A percentile compares a stretch with the other conserved stretches of the same genome.
Conservation (phyloP, 768 basidiomycete genomes). For the Boletus rubroflammeus region DNA sequence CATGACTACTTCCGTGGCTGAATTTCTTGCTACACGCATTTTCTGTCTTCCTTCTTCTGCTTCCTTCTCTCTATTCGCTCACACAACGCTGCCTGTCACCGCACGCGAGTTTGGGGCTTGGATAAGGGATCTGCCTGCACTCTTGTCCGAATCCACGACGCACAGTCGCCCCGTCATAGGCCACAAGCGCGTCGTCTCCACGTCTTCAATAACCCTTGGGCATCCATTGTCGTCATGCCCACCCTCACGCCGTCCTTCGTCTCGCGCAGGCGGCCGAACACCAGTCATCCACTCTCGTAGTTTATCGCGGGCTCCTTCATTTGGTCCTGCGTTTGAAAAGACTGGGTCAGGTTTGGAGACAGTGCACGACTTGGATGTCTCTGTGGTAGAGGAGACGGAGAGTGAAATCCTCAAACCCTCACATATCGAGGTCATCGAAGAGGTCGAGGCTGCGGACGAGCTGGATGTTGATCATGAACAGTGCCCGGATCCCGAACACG, state of each 20-base stretch:
- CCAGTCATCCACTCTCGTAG: conserved; percentile 52
- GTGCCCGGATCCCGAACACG: conserved; percentile 22
- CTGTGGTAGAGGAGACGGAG: conserved; percentile 41
- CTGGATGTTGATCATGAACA: conserved; percentile 25
- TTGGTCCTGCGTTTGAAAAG: conserved; percentile 43
- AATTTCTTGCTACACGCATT: conserved; percentile 78
- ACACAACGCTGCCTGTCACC: conserved; percentile 42
- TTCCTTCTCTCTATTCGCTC: conserved; percentile 19
- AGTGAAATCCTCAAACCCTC: conserved; percentile 26
- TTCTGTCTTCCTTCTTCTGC: conserved; percentile 74
- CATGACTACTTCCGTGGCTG: conserved; percentile 82
- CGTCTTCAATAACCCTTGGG: conserved; percentile 55
- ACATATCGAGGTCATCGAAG: conserved; percentile 34
- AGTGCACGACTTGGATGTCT: conserved; percentile 46
- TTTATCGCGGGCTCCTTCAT: conserved; percentile 61
- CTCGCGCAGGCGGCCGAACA: conserved; percentile 57
- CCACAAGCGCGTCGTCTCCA: conserved; percentile 58
- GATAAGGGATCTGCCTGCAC: conserved; percentile 75
- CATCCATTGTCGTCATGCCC: conserved; percentile 63
- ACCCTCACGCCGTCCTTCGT: conserved; percentile 67
- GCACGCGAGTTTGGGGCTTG: conserved; percentile 86
- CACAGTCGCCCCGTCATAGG: conserved; percentile 30
- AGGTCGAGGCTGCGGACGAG: conserved; percentile 35
- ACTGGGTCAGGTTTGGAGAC: conserved; percentile 46
- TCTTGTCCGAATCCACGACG: conserved; percentile 48